These are phyloP conservation scores for Ustilago xerochloae DNA, from an alignment of 1,284 basidiomycete species.

Conservation along the genomic window DNA sequence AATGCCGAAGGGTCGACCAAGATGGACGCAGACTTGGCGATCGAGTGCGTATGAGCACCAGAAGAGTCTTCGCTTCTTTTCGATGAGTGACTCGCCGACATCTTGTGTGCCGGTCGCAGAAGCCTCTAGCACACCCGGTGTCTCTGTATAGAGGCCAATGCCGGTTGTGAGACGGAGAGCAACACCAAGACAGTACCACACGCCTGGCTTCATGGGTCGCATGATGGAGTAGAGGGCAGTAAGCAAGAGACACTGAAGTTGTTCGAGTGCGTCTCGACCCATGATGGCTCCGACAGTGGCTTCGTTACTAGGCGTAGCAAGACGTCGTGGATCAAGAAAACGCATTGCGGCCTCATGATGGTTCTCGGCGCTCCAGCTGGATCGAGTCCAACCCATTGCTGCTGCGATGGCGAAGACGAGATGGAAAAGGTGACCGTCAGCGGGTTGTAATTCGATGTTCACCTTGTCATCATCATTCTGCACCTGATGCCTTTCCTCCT, in stretches of 20 bases:
- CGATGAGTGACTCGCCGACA: slow-evolving; percentile 31
- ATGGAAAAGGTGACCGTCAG: slow-evolving; percentile 52
- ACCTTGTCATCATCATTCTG: slow-evolving; percentile 31
- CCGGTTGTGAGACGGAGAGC: slow-evolving; percentile 48
- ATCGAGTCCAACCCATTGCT: slow-evolving; percentile 47
- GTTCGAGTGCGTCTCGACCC: slow-evolving; percentile 48
- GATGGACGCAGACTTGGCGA: slow-evolving; percentile 49
- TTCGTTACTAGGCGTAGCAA: slow-evolving; percentile 20
- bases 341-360: slow-evolving; percentile 55
- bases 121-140: slow-evolving; percentile 31
- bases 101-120: slow-evolving; percentile 11
- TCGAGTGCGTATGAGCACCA: slow-evolving; percentile 53
- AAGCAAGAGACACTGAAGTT: slow-evolving; percentile 47
- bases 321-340: slow-evolving; percentile 36
- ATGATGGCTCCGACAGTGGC: slow-evolving; percentile 50
- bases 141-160: slow-evolving; percentile 44
- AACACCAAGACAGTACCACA: slow-evolving; percentile 50
- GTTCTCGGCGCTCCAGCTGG: slow-evolving; percentile 46
- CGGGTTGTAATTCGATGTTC: slow-evolving; percentile 44
- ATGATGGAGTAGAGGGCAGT: slow-evolving; percentile 53
- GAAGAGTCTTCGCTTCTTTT: slow-evolving; percentile 45
- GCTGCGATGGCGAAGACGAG: slow-evolving; percentile 51
- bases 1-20: slow-evolving; percentile 47
- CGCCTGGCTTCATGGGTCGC: slow-evolving; percentile 49
- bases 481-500: slow-evolving; percentile 9